Percentiles rank a stretch among this genome's conserved stretches.
Evolutionary conservation across 164 flowering plant species (phyloP).

Genomic region (Annona cherimola): DNA sequence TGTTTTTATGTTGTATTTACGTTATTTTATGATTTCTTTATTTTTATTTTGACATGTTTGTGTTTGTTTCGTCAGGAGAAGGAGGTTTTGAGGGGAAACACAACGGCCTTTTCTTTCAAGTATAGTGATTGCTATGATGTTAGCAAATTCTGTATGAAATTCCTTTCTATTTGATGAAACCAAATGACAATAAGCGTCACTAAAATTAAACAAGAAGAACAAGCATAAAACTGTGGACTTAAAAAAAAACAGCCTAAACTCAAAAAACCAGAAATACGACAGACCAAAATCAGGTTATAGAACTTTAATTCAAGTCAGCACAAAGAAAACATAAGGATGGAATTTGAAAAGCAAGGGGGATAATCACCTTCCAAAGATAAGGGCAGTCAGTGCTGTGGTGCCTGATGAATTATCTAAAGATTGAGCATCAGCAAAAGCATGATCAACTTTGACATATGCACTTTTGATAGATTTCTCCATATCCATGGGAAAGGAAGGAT

Average conservation of each 20-base stretch:
- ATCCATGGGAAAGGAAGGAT: slow-evolving; percentile 56
- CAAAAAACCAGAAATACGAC: neutral
- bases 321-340: neutral
- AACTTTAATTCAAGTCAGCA: neutral
- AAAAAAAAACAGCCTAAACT: neutral
- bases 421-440: slow-evolving; percentile 74
- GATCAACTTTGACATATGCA: slow-evolving; percentile 74
- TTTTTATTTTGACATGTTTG: too few species aligned
- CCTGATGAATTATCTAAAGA: slow-evolving; percentile 85
- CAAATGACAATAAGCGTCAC: neutral
- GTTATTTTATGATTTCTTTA: too few species aligned
- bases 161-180: neutral
- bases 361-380: slow-evolving; percentile 64
- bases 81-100: too few species aligned
- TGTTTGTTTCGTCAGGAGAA: too few species aligned
- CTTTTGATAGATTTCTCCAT: slow-evolving; percentile 64
- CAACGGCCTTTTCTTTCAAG: too few species aligned
- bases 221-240: neutral
- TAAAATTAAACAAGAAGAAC: neutral
- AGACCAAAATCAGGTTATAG: neutral
- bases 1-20: too few species aligned
- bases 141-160: neutral
- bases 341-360: slow-evolving; percentile 3
- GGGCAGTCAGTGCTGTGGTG: slow-evolving; percentile 85
- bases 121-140: neutral